Evolutionary conservation across 2,329 filamentous ascomycete species (phyloP).

Genomic region (Botrytis galanthina): DNA sequence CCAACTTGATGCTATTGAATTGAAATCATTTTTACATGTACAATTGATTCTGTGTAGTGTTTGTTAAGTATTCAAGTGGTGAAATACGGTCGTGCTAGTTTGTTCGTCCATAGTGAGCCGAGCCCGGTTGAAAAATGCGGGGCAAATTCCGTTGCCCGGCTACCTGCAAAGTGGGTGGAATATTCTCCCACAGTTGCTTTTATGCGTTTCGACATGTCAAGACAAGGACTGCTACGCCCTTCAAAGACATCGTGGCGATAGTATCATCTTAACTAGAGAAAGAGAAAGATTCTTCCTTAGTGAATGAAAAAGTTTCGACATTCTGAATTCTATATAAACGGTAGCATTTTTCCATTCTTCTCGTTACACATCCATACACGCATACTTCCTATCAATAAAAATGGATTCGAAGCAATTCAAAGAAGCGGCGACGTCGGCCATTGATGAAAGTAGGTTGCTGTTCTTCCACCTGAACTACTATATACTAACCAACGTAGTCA

Average conservation of each 20-base stretch:
- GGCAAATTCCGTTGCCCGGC: neutral
- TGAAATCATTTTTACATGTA: too few relatives aligned
- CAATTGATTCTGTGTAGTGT: neutral
- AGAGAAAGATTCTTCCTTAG: neutral
- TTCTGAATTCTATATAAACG: neutral
- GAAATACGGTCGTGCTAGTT: neutral
- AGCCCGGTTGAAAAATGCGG: neutral
- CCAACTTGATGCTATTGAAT: too few relatives aligned
- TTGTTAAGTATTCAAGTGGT: neutral
- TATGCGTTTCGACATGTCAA: neutral
- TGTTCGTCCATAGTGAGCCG: too few relatives aligned
- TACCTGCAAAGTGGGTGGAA: neutral
- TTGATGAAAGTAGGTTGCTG: constrained; percentile 71
- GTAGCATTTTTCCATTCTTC: neutral
- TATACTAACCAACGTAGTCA: constrained; percentile 55
- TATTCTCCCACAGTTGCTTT: neutral
- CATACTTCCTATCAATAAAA: constrained; percentile 6
- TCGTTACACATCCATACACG: neutral
- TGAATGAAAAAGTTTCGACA: neutral
- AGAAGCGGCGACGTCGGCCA: constrained; percentile 70
- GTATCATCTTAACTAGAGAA: neutral
- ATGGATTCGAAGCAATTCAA: constrained; percentile 83
- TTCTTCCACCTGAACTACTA: neutral
- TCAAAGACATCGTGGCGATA: neutral
- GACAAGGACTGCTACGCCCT: neutral